Base-by-base conservation (phyloP, 2,329 filamentous ascomycete species). In the Endoconidiophora polonica region DNA sequence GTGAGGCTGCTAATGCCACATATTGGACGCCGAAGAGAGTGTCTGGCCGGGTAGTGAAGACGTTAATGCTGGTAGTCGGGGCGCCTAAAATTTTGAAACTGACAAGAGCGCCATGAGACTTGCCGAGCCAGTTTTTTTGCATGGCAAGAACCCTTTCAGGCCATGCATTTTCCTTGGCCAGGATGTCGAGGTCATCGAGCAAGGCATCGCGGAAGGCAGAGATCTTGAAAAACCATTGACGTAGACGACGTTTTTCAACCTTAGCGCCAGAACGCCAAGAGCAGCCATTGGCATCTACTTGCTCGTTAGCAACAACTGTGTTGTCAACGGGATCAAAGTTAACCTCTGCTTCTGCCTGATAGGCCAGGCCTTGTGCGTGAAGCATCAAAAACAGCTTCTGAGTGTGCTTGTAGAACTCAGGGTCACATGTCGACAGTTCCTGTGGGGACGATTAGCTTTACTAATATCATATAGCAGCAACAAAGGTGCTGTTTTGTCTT, bases 281-380 rank as follows among this genome's bases (percentile, higher is more conserved):
- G 57, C 71, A 77, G 29, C 87, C 87, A 59, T 86, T 81, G 46
- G 82, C 73, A 61, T 93, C 85, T n/a, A 94, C 86, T 65, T 94
- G 87, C 64, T 94, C 87, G 61, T 94, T 94, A 9, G 87, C 87
- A 53, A 94, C 69, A 14, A 94, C 87, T 0, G 87, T 94, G 61
- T 83, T 81, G 61, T 94, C 87, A 24, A 94, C 74, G 1, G 87
- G 87, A 57, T 94, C 87, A 66, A 85, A 94, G 64, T 94, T 94
- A 57, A 94, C 87, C 55, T 87, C 66, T 18, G 86, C 84, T 57
- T 91, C 81, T 33, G 78, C 79, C 60, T 87, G 86, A 62, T 91
- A 91, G 48, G 86, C 87, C 16, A 94, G 70, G 1, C 83, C 83
- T 53, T 76, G 74, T 56, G 83, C 69, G 61, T 83, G 73, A 4